A percentile compares a stretch with the other conserved stretches of the same genome.
Evolutionary conservation across 2,329 filamentous ascomycete genomes (phyloP).

Genomic region (Paecilomyces variotii): DNA sequence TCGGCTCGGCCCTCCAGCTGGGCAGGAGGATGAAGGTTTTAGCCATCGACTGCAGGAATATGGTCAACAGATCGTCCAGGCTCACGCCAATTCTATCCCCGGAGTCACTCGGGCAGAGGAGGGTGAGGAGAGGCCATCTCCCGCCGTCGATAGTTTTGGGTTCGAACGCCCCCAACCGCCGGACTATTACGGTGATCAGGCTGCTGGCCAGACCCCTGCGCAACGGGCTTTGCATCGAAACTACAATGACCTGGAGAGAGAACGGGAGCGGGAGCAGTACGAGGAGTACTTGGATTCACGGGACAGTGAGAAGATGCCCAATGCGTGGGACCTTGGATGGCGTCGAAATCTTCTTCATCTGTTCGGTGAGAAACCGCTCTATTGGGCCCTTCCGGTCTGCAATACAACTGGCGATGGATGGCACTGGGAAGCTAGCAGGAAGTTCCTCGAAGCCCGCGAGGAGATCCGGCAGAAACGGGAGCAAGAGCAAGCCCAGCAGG

Average conservation of each 20-base stretch:
- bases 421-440: conserved; percentile 79
- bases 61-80: conserved; percentile 68
- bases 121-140: conserved; percentile 55
- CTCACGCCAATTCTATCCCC: conserved; percentile 72
- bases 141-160: conserved; percentile 10
- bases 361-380: conserved; percentile 62
- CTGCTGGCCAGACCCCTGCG: conserved; percentile 33
- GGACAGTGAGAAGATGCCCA: conserved; percentile 78
- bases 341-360: conserved; percentile 71
- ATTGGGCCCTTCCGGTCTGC: conserved; percentile 74
- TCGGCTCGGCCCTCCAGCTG: conserved; percentile 20
- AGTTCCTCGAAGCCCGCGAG: conserved; percentile 60
- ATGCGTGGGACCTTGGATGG: conserved; percentile 87
- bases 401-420: conserved; percentile 90
- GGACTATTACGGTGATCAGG: conserved; percentile 6
- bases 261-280: conserved; percentile 60
- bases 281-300: conserved; percentile 80
- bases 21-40: conserved; percentile 26
- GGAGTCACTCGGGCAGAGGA: conserved; percentile 75
- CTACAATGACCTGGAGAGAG: conserved; percentile 52
- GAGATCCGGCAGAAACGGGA: conserved; percentile 21
- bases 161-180: neutral
- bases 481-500: conserved; percentile 20
- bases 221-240: conserved; percentile 37
- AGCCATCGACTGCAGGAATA: conserved; percentile 48